Evolutionary conservation across 2,329 filamentous ascomycete genomes (phyloP).

Genomic region (Penicillium griseofulvum): DNA sequence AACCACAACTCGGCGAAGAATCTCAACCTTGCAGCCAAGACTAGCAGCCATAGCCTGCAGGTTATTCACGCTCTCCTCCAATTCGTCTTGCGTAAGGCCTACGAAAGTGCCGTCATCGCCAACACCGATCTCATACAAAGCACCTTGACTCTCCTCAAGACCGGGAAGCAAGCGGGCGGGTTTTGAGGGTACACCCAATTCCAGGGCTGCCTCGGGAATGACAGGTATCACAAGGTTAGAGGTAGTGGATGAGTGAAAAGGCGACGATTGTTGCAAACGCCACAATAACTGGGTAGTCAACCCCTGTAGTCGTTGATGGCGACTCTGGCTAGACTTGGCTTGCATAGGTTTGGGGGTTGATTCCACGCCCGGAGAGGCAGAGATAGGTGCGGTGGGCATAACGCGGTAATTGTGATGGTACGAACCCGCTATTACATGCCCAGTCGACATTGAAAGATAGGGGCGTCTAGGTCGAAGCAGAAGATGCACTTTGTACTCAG

Average conservation of each 20-base stretch:
- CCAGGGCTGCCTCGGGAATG: slow-evolving; percentile 62
- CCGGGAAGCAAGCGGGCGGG: slow-evolving; percentile 64
- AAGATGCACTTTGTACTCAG: slow-evolving; percentile 94
- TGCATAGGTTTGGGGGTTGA: slow-evolving; percentile 38
- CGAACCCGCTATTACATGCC: slow-evolving; percentile 52
- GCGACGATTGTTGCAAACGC: slow-evolving; percentile 91
- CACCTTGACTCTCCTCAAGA: slow-evolving; percentile 87
- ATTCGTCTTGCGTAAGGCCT: slow-evolving; percentile 82
- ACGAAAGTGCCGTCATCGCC: slow-evolving; percentile 90
- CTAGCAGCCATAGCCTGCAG: slow-evolving; percentile 88
- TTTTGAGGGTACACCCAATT: slow-evolving; percentile 56
- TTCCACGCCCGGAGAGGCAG: slow-evolving; percentile 31
- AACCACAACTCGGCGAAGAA: slow-evolving; percentile 78
- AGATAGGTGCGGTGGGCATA: slow-evolving; percentile 19
- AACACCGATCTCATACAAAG: slow-evolving; percentile 93
- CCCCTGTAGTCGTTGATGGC: slow-evolving; percentile 82
- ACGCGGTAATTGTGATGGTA: slow-evolving; percentile 43
- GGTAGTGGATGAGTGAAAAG: slow-evolving; percentile 78
- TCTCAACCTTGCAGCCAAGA: slow-evolving; percentile 78
- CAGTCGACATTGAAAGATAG: slow-evolving; percentile 70
- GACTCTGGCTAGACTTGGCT: slow-evolving; percentile 62
- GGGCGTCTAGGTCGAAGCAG: slow-evolving; percentile 73
- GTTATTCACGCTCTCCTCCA: slow-evolving; percentile 85
- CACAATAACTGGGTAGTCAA: slow-evolving; percentile 93
- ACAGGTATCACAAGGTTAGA: slow-evolving; percentile 72